These are phyloP conservation scores for Begonia loranthoides DNA, from an alignment of 306 rosid genomes.

Conservation along the genomic window DNA sequence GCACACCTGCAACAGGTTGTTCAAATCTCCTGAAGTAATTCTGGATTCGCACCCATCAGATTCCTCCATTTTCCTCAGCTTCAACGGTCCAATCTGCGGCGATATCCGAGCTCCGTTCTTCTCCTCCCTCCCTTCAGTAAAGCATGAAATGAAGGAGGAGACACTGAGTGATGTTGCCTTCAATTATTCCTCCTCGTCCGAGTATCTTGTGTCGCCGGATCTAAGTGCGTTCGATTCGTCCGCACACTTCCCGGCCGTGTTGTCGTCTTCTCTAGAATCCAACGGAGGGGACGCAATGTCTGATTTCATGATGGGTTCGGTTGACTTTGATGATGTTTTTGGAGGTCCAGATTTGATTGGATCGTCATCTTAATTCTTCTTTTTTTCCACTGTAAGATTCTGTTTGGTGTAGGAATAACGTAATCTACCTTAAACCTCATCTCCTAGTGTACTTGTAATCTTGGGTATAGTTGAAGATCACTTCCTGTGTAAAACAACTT, in stretches of 20 bases:
- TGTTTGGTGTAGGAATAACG: no score
- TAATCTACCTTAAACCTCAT: no score
- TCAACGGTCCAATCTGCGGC: constrained; percentile 17
- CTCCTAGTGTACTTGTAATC: background rate
- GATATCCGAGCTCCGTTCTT: background rate
- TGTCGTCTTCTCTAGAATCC: background rate
- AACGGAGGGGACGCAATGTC: background rate
- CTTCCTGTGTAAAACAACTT: no score
- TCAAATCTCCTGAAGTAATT: constrained; percentile 26
- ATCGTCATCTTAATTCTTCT: no score
- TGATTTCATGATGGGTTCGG: background rate
- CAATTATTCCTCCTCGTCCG: background rate
- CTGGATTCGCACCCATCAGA: constrained; percentile 16
- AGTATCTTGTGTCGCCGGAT: background rate
- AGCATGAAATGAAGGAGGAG: background rate
- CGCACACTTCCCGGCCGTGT: no score
- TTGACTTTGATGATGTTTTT: constrained; percentile 4
- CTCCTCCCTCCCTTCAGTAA: background rate
- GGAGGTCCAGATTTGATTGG: background rate
- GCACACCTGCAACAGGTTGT: constrained; percentile 38
- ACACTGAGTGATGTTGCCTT: no score
- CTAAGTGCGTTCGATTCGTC: no score
- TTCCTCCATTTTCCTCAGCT: constrained; percentile 21
- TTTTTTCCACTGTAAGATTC: no score
- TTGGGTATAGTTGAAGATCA: background rate